These are phyloP conservation scores for Aspergillus unguis DNA, from an alignment of 2,329 filamentous ascomycete genomes.

Conservation along the genomic window DNA sequence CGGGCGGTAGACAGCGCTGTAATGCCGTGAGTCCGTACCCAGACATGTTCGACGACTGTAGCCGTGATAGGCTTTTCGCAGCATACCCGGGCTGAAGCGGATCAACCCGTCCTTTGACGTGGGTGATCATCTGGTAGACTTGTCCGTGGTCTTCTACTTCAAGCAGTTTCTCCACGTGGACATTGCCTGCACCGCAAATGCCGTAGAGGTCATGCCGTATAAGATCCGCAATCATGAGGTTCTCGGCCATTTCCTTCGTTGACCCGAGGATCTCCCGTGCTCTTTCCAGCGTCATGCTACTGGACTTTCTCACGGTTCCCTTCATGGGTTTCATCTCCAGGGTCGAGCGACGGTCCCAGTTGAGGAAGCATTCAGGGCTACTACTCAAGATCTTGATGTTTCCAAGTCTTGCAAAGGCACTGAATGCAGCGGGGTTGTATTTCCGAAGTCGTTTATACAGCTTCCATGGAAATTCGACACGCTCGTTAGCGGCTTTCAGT, in stretches of 20 bases:
- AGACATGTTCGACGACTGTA: constrained; percentile 34
- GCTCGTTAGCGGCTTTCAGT: constrained; percentile 18
- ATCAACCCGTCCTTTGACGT: constrained; percentile 65
- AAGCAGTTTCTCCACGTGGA: constrained; percentile 74
- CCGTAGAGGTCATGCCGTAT: constrained; percentile 90
- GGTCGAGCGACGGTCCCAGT: constrained; percentile 53
- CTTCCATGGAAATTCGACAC: constrained; percentile 56
- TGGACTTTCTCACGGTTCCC: constrained; percentile 81
- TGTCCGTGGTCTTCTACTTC: constrained; percentile 86
- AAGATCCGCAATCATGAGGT: constrained; percentile 96
- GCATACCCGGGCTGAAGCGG: constrained; percentile 28
- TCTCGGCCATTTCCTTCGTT: constrained; percentile 90
- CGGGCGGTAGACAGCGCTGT: constrained; percentile 74
- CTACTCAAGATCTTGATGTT: constrained; percentile 71
- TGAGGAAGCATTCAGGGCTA: constrained; percentile 86
- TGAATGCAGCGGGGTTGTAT: constrained; percentile 78
- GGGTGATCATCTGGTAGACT: constrained; percentile 87
- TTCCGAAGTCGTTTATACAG: constrained; percentile 68
- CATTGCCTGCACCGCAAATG: constrained; percentile 71
- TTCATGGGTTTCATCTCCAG: constrained; percentile 84
- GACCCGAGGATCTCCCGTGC: constrained; percentile 71
- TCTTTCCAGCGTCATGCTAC: constrained; percentile 64
- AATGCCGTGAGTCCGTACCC: constrained; percentile 68
- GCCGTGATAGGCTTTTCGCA: constrained; percentile 29
- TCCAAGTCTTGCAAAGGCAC: constrained; percentile 72